phyloP scores from a whole-genome alignment of 2,329 filamentous ascomycete genomes.

The Niveomyces coronatus region DNA sequence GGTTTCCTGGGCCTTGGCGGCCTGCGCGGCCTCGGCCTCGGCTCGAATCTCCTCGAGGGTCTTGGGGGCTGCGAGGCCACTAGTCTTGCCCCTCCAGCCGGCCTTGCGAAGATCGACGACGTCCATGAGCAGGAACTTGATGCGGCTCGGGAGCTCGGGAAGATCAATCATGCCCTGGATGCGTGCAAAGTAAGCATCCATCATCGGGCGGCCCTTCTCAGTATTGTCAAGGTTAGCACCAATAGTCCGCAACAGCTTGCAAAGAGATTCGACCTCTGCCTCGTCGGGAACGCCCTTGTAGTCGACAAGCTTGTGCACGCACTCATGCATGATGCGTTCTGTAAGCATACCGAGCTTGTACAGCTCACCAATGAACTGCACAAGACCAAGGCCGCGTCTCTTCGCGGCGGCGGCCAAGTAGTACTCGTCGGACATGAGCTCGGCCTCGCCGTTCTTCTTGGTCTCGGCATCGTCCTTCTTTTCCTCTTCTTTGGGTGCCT shows the following conservation, averaged over 20 bases:
- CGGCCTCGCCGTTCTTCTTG: slow-evolving; percentile 57
- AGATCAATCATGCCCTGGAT: slow-evolving; percentile 75
- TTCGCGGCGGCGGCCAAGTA: slow-evolving; percentile 90
- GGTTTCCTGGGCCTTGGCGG: slow-evolving; percentile 70
- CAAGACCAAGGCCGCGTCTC: slow-evolving; percentile 90
- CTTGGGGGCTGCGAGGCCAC: slow-evolving; percentile 81
- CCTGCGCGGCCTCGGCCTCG: slow-evolving; percentile 66
- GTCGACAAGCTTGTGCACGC: slow-evolving; percentile 92
- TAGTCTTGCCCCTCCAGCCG: slow-evolving; percentile 78
- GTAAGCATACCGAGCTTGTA: slow-evolving; percentile 99
- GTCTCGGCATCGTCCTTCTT: slow-evolving; percentile 21
- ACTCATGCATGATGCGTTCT: slow-evolving; percentile 98
- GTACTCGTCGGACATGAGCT: slow-evolving; percentile 90
- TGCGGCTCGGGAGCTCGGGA: slow-evolving; percentile 71
- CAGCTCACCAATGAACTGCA: slow-evolving; percentile 98
- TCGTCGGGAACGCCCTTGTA: slow-evolving; percentile 90
- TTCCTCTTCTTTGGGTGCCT: slow-evolving; percentile 58
- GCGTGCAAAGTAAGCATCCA: slow-evolving; percentile 88
- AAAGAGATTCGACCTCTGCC: slow-evolving; percentile 90
- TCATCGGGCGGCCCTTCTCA: slow-evolving; percentile 75
- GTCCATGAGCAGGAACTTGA: slow-evolving; percentile 96
- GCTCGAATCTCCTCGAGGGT: slow-evolving; percentile 87
- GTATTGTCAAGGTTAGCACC: slow-evolving; percentile 75
- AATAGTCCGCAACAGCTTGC: slow-evolving; percentile 84
- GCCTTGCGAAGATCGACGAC: slow-evolving; percentile 71